Evolutionary conservation across 352 stramenopile genomes (phyloP), one percentile per base, ranked within the genome.

Genomic region (Sclerospora graminicola): DNA sequence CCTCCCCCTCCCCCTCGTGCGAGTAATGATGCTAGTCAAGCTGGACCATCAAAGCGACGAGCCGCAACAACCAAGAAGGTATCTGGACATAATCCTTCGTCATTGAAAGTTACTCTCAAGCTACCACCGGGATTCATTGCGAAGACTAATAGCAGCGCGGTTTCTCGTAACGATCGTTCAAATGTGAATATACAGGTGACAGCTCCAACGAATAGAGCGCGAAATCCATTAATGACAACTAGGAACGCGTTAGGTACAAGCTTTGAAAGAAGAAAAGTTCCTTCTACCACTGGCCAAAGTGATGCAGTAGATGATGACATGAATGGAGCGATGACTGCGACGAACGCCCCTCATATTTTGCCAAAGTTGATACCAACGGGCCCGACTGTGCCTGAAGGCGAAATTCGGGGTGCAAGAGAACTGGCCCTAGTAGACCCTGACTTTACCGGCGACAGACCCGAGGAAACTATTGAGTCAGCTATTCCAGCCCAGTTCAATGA

Each of bases 401-500:
- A 89, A 50, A 34, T 86, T 38, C 61, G 77, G 9, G 77, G 77
- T 18, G 63, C 62, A 39, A 75, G 58, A 41, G 73, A 89, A 45
- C 39, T 89, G 1, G 54, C 60, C 15, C 55, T 86, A 15, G 49
- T 76, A 15, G 61, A 67, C 15, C 50, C 55, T 28, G 41, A 55
- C 18, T 31, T 63, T 7, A 35, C 46, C 33, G 51, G 18, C 7
- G 51, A 54, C 5, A 48, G 45, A 11, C 63, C 65, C 2, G 60
- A 77, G 45, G 77, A 89, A 64, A 56, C 60, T 10, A 44, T 64
- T n/a, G 77, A 89, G 31, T 55, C 39, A n/a, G 66, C 82, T 30
- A 75, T 89, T 8, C 59, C 74, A 5, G 26, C 46, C 0, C 61
- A 82, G 44, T 89, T 85, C 37, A 79, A 86, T 31, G 77, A 89